Evolutionary conservation across 805 yeast genomes (phyloP).

Genomic region (Candida nitratophila): DNA sequence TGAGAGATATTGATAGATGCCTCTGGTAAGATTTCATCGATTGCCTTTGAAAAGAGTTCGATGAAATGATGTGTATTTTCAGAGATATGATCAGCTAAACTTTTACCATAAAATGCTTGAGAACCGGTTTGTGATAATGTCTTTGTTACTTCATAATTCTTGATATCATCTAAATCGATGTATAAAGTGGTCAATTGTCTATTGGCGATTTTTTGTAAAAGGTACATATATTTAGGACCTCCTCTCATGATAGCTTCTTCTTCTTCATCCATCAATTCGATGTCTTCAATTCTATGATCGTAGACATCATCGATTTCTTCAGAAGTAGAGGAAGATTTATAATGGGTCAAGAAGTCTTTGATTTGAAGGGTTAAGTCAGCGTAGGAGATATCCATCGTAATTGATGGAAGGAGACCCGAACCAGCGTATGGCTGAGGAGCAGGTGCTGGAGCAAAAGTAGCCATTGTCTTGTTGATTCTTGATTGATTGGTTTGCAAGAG

Average conservation of each 20-base stretch:
- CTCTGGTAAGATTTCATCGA: slow-evolving; percentile 79
- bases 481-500: background rate
- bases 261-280: slow-evolving; percentile 18
- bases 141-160: slow-evolving; percentile 51
- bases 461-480: slow-evolving; percentile 16
- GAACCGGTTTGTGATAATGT: slow-evolving; percentile 11
- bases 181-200: slow-evolving; percentile 63
- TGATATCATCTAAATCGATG: slow-evolving; percentile 81
- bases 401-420: slow-evolving; percentile 18
- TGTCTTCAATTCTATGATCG: slow-evolving; percentile 27
- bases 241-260: slow-evolving; percentile 15
- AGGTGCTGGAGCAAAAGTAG: slow-evolving; percentile 13
- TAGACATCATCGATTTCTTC: slow-evolving; percentile 25
- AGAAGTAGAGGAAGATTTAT: slow-evolving; percentile 34
- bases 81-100: slow-evolving; percentile 50
- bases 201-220: slow-evolving; percentile 77
- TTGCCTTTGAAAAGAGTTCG: slow-evolving; percentile 66
- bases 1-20: slow-evolving; percentile 78
- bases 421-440: slow-evolving; percentile 7
- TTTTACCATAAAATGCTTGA: background rate
- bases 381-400: slow-evolving; percentile 44
- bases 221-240: slow-evolving; percentile 68
- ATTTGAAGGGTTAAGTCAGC: slow-evolving; percentile 50
- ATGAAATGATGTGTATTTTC: slow-evolving; percentile 74
- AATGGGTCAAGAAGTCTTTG: slow-evolving; percentile 62